Base-by-base conservation (phyloP, 2,329 filamentous ascomycete genomes). In the Trichothecium roseum region DNA sequence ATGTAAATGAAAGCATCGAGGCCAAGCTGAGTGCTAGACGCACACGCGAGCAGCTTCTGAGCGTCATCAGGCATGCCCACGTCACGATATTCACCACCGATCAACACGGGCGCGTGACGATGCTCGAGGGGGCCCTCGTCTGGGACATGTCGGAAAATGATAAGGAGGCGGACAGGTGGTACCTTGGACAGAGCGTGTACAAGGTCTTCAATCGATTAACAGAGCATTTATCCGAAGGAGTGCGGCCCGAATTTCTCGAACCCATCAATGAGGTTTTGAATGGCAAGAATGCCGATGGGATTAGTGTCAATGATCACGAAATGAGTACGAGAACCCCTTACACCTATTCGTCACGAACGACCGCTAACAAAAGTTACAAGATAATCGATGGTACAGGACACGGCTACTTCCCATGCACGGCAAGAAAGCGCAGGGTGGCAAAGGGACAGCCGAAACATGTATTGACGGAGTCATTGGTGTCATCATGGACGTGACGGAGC, bases 31-130 rank as follows among this genome's bases (percentile, higher is more conserved):
- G 69, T 33, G 79, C 79, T 13, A 76, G 74, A 41, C 68, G 75
- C 38, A 81, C 72, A 14, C 69, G 77, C n/a, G 73, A 81, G 46
- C 81, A 86, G 49, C 64, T 89, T 1, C 63, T 78, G 8, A 80
- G 76, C 40, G 82, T 88, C 18, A 78, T 88, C 37, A 72, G 79
- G 26, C 81, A 87, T 46, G 79, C 82, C 1, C 74, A 79, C 36
- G 81, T 86, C 20, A 84, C 82, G 2, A 68, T 89, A 2, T 88
- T 86, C 62, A 78, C 79, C 0, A 72, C 86, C 4, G 75, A 88
- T 41, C 62, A 62, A 8, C 60, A 78, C 9, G 62, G 69, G 18
- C 70, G 64, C 5, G 57, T 88, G 2, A 81, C 74, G 0, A 71
- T 88, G 55, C 63, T 86, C 1, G 82, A 88, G 54, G 84, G 84